Evolutionary conservation across 495 filamentous ascomycete species (phyloP).

Genomic region (Haplographium delicatum): DNA sequence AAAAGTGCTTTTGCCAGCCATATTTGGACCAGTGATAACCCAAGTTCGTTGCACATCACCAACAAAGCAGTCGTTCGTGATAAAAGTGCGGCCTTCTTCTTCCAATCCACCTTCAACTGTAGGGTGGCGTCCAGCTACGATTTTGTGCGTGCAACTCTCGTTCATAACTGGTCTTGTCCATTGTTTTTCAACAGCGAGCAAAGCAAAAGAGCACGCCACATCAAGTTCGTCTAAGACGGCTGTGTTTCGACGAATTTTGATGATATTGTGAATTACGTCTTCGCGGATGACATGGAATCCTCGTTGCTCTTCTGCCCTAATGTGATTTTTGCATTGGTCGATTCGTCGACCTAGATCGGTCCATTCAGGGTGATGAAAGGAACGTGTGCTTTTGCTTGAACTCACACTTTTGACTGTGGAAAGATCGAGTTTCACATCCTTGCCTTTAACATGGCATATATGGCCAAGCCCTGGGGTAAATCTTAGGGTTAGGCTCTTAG

Average conservation of each 20-base stretch:
- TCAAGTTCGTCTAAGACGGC: conserved; percentile 88
- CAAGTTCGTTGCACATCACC: conserved; percentile 65
- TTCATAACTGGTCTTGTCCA: conserved; percentile 66
- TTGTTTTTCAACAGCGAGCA: conserved; percentile 64
- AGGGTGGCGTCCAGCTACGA: conserved; percentile 81
- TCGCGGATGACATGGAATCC: conserved; percentile 62
- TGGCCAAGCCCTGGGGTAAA: conserved; percentile 84
- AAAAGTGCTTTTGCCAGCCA: conserved; percentile 96
- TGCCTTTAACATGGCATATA: conserved; percentile 86
- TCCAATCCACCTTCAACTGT: conserved; percentile 80
- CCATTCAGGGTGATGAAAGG: conserved; percentile 83
- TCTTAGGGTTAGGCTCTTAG: conserved; percentile 62
- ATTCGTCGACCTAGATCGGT: conserved; percentile 68
- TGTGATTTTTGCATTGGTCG: conserved; percentile 66
- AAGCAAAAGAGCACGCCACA: conserved; percentile 77
- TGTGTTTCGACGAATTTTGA: conserved; percentile 82
- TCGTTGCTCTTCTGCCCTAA: conserved; percentile 36
- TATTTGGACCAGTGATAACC: conserved; percentile 97
- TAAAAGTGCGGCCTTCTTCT: conserved; percentile 76
- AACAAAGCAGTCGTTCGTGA: conserved; percentile 80
- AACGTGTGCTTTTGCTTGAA: conserved; percentile 75
- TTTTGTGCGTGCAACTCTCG: conserved; percentile 44
- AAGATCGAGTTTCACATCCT: conserved; percentile 47
- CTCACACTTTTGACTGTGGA: conserved; percentile 44
- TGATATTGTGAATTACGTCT: conserved; percentile 70